Base-by-base conservation (phyloP, 2,329 filamentous ascomycete species). In the Gaeumannomyces tritici region DNA sequence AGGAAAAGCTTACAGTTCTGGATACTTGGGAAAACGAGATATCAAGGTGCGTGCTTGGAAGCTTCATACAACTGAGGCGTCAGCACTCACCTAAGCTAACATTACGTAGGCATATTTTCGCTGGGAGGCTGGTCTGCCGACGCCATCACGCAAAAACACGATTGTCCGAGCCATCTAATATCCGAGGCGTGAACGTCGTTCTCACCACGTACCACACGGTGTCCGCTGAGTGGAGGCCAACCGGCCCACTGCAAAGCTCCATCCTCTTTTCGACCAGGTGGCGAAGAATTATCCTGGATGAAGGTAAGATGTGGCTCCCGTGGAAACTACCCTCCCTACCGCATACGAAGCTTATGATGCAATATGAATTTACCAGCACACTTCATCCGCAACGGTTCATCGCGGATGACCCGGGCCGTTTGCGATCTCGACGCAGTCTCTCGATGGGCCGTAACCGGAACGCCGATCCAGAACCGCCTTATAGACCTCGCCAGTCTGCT, bases 381-480 rank as follows among this genome's bases (percentile, higher is more conserved):
- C 62, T 66, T 73, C 4, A 76, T 80, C 47, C 72, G 76, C 4
- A 76, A 76, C 55, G 64, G 66, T 1, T 65, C 69, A 3, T 73
- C 74, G 0, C 59, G 64, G 21, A 77, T 74, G 66, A 69, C 75
- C 28, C 69, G 67, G 60, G 76, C 77, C 1, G 67, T 76, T 0
- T 78, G 72, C 35, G 69, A 69, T 1, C 69, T 83, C 0, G 63
- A 75, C 0, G 69, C 75, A 0, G 64, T 65, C 21, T 69, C 68
- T 2, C 72, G 79, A 4, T 82, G 79, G 80, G 76, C 75, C 1
- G 73, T 82, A 0, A 81, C 77, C 0, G 79, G 79, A 0, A 82
- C 79, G 0, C 79, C 80, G 0, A 76, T 83, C 1, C 79, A 82
- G 56, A 83, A 82, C 57, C 69, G 69, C 0, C 69, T 80, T 0